Conservation (phyloP, 306 rosid species). For the Cotoneaster glaucophyllus region DNA sequence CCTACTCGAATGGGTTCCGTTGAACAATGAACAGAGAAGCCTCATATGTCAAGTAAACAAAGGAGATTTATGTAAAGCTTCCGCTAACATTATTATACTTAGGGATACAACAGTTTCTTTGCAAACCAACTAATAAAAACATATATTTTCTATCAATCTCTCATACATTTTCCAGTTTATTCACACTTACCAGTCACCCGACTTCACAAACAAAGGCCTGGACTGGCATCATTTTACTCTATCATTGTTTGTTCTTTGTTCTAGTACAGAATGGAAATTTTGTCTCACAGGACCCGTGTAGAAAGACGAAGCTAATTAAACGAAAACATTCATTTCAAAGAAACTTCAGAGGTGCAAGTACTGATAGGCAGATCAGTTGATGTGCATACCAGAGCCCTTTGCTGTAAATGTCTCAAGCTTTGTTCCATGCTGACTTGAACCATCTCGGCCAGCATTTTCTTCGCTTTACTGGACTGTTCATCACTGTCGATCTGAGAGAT, state of each 20-base stretch:
- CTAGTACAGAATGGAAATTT: slow-evolving; percentile 22
- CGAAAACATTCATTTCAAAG: slow-evolving; percentile 53
- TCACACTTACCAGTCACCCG: slow-evolving; percentile 90
- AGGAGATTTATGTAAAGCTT: background rate
- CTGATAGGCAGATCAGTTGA: slow-evolving; percentile 72
- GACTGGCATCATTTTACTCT: slow-evolving; percentile 67
- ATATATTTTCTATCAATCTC: slow-evolving; percentile 12
- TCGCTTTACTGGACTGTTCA: slow-evolving; percentile 81
- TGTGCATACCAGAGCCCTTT: slow-evolving; percentile 87
- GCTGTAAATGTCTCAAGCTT: slow-evolving; percentile 88
- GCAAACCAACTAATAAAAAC: slow-evolving; percentile 43
- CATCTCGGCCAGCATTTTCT: slow-evolving; percentile 97
- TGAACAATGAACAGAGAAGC: background rate
- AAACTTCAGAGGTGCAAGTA: slow-evolving; percentile 66
- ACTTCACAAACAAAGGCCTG: slow-evolving; percentile 63
- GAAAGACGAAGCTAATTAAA: slow-evolving; percentile 11
- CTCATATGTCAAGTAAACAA: background rate
- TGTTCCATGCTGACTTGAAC: slow-evolving; percentile 99
- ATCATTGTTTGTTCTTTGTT: slow-evolving; percentile 9
- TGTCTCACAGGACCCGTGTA: slow-evolving; percentile 37
- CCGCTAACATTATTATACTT: background rate
- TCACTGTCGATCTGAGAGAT: slow-evolving; percentile 90
- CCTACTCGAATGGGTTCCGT: background rate
- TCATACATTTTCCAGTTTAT: slow-evolving; percentile 38
- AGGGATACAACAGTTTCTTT: slow-evolving; percentile 39